Evolutionary conservation across 257 asterid genomes (phyloP), one percentile per base, ranked within the genome.

Genomic region (Verbascum thapsus): DNA sequence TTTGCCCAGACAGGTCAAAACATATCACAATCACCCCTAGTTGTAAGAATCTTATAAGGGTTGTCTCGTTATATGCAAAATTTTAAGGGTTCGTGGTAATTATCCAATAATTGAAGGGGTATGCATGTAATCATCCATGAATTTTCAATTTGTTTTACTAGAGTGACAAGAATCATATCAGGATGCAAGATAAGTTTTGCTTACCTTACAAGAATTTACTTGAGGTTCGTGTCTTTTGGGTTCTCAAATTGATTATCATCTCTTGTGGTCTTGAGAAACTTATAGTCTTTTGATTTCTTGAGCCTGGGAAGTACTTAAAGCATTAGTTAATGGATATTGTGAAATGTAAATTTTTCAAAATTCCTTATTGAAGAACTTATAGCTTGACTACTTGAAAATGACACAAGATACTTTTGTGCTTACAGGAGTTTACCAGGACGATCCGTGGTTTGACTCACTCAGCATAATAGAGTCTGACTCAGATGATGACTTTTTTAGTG

Each of bases 391-490:
- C 35, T 13, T 63, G 53, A 58, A 45, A 68, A 64, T 61, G 45
- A 42, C 4, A 10, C 7, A 11, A 45, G 20, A 10, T 51, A 18
- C 8, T 57, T 63, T 17, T 61, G 12, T 57, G 59, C 55, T 74
- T 68, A 61, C 81, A 90, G 97, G 83, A 71, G 47, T 77, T 66
- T 74, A 81, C 72, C 88, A 71, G 65, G 97, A 85, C 53, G 97
- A 90, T 7, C 73, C 88, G 20, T 90, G 92, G 90, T 90, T 83
- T 47, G 97, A 90, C 77, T 64, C 97, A 8, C 66, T 76, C 56
- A 90, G 97, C 80, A 67, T 87, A 43, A 67, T 90, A 57, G 96
- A 81, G 15, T 85, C 92, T 0, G 97, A 83, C 58, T 85, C 97
- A 1, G 96, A 90, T 72, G 97, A 90, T 44, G 96, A 90, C 58